phyloP scores from a whole-genome alignment of 345 rosid species.

The Sisymbrium irio region DNA sequence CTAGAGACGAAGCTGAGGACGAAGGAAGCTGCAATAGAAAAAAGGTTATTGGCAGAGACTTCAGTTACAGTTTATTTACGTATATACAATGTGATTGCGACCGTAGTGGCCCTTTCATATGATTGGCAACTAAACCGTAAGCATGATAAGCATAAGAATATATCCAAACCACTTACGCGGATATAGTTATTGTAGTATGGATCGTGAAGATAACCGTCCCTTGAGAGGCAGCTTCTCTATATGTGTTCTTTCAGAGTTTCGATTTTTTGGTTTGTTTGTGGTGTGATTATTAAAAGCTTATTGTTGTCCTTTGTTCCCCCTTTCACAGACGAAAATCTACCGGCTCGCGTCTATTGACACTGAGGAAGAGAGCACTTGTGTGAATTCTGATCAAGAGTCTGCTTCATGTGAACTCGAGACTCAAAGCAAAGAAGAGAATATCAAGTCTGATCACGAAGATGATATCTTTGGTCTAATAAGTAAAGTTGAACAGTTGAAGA shows the following conservation, averaged over 20 bases:
- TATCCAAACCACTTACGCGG: background rate
- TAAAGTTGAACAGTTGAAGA: slow-evolving; percentile 84
- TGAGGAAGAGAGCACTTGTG: slow-evolving; percentile 64
- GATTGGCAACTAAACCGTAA: background rate
- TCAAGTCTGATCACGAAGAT: slow-evolving; percentile 70
- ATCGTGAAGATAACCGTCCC: background rate
- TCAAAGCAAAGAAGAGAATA: slow-evolving; percentile 65
- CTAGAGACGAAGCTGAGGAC: slow-evolving; percentile 61
- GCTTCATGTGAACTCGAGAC: slow-evolving; percentile 65
- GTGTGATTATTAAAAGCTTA: background rate
- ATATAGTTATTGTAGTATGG: background rate
- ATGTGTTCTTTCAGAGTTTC: slow-evolving; percentile 7
- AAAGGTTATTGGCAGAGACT: slow-evolving; percentile 43
- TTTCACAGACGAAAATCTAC: slow-evolving; percentile 62
- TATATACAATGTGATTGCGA: background rate
- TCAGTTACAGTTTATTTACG: background rate
- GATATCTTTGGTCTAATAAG: slow-evolving; percentile 83
- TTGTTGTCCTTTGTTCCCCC: slow-evolving; percentile 11
- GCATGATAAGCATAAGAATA: slow-evolving; percentile 2
- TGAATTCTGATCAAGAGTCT: slow-evolving; percentile 77
- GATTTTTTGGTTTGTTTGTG: slow-evolving; percentile 17
- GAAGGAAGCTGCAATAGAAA: slow-evolving; percentile 59
- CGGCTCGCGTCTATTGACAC: slow-evolving; percentile 82
- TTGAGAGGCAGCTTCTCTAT: slow-evolving; percentile 11
- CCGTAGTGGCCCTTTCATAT: background rate